Evolutionary conservation across 1,284 basidiomycete genomes (phyloP).

Genomic region (Pseudozyma thailandica): DNA sequence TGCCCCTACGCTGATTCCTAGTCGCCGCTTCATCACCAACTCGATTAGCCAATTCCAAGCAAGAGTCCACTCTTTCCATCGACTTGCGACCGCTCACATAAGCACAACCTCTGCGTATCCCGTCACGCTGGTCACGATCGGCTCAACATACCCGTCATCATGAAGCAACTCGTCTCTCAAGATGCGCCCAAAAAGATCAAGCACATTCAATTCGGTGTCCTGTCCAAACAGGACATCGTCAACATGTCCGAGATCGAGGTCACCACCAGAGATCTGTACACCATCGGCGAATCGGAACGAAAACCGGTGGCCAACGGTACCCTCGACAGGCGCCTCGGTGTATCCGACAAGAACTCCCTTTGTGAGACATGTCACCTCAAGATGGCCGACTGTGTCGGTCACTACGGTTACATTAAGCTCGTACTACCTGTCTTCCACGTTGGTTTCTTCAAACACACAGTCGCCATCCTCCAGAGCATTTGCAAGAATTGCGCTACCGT

Average conservation of each 20-base stretch:
- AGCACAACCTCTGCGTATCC: too few species aligned
- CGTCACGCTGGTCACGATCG: slow-evolving; percentile 22
- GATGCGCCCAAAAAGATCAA: slow-evolving; percentile 68
- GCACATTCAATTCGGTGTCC: slow-evolving; percentile 68
- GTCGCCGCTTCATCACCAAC: too few species aligned
- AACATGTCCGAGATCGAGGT: slow-evolving; percentile 67
- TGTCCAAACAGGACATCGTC: slow-evolving; percentile 67
- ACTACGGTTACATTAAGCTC: slow-evolving; percentile 80
- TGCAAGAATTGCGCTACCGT: slow-evolving; percentile 88
- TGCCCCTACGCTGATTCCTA: neutral
- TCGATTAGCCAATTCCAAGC: too few species aligned
- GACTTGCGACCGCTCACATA: too few species aligned
- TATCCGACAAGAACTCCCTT: slow-evolving; percentile 88
- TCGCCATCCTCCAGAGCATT: slow-evolving; percentile 86
- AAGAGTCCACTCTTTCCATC: neutral
- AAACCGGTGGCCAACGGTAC: slow-evolving; percentile 63
- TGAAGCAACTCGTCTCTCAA: slow-evolving; percentile 66
- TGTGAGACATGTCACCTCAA: slow-evolving; percentile 95
- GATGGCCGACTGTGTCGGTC: slow-evolving; percentile 94
- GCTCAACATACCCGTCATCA: slow-evolving; percentile 27
- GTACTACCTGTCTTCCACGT: slow-evolving; percentile 95
- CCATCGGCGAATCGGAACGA: slow-evolving; percentile 56
- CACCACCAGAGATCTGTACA: slow-evolving; percentile 64
- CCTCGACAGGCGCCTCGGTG: slow-evolving; percentile 73
- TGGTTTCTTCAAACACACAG: slow-evolving; percentile 96